Evolutionary conservation across 495 filamentous ascomycete species (phyloP), one percentile per base, ranked within the genome.

Genomic region (Aspergillus leporis): DNA sequence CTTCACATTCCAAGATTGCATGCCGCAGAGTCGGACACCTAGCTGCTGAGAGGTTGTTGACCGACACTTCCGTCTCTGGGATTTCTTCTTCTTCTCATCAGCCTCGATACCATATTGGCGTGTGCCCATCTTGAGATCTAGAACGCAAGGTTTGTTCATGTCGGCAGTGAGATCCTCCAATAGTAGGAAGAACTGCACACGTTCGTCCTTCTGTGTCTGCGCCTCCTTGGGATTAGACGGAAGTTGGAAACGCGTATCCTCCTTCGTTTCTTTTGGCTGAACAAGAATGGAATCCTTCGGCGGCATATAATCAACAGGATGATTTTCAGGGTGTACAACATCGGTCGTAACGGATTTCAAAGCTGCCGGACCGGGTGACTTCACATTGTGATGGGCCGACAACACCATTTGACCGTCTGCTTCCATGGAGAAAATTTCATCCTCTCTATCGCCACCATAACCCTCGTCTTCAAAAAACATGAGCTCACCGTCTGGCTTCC

Each of bases 51-150:
- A 97, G 1, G 94, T 98, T 6, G 94, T 98, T 57, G 83, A 86
- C 60, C 90, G 89, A 69, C 93, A 97, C 71, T 98, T 98, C 53
- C 87, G 87, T 49, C 90, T 85, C 71, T 98, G 94, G 0, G 94
- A 97, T 55, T 90, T 87, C 57, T 91, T 90, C 70, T 98, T 98
- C 74, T 94, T 93, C 41, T 93, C 87, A 51, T 81, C 84, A 9
- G 94, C 94, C 59, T 97, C 93, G n/a, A 97, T 83, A 14, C 94
- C 94, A 72, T 97, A 97, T 70, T 98, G 94, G 4, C 94, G 86
- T n/a, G 94, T 98, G 12, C 94, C 94, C 94, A 98, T 98, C 72
- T 98, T 98, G 59, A 98, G 79, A 72, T 98, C 94, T 64, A 98
- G 87, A 41, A 97, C 94, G 73, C 94, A 98, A 13, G 94, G 94